Base-by-base conservation (phyloP, 805 yeast species). In the Ascoidea rubescens region DNA sequence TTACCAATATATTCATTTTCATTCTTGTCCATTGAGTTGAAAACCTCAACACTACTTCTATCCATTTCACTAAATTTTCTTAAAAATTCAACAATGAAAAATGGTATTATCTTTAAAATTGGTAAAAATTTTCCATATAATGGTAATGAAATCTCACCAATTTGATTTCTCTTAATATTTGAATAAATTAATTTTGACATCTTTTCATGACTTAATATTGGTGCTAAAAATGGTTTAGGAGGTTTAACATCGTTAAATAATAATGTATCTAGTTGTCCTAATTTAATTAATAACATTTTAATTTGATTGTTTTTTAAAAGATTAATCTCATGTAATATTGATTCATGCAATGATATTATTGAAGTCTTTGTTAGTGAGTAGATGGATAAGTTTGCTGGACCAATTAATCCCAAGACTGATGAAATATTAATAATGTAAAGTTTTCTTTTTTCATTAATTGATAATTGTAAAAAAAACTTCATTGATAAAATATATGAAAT, bases 281-380 rank as follows among this genome's bases (percentile, higher is more conserved):
- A 71, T 4, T 67, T 57, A 4, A 72, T 74, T 33, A 73, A 59
- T 4, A 73, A 60, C 44, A 64, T 55, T 7, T 68, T 55, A 5
- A 71, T 59, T 6, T 48, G 44, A 1, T 60, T 54, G 44, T 48
- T 49, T 2, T 53, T 54, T 2, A 14, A 47, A 46, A 6, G 69
- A 50, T 14, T 21, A 30, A 33, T 30, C 50, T 72, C 76, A 45
- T 64, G 66, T 1, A 63, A 53, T 31, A 72, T 52, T 1, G 73
- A 65, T 56, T 73, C 77, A 53, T 73, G 77, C 12, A 71, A 53
- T 55, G 69, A 73, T 5, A 64, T 62, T 7, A 63, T 54, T 0
- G 75, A 72, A 0, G 75, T 71, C 51, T 73, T 73, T 5, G 75
- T 59, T 2, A 77, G 72, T 1, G 73, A 62, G 56, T 73, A 73